Evolutionary conservation across 495 filamentous ascomycete species (phyloP), one percentile per base, ranked within the genome.

Genomic region (Bathelium albidoporum): DNA sequence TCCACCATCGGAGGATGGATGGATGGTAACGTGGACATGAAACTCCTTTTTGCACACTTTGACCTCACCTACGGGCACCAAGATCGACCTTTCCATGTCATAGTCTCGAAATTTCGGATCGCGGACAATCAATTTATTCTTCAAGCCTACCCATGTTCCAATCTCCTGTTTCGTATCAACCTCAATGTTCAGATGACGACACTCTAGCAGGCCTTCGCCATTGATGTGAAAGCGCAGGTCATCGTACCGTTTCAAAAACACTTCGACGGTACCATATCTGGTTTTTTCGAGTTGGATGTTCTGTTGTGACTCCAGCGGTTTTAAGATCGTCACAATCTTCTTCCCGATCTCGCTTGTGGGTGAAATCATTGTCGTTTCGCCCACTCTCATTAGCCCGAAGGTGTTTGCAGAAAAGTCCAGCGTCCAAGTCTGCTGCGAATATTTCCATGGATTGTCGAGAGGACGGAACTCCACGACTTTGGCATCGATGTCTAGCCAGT

Each of bases 401-500:
- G 34, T 39, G 5, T 39, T 39, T 5, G 14, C 34, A 39, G 34
- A 39, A 39, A 39, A 39, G 34, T 39, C 34, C 5, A 39, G 34
- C 14, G 34, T 39, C 75, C 76, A 79, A 32, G 73, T 64, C 1
- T 66, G 2, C 1, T 32, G 28, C 14, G 66, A 69, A 4, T 68
- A 65, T 0, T 55, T 60, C 84, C 83, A 88, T 1, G 76, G 73
- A 24, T 71, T 22, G 0, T 69, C 62, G 1, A 61, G 22, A 1
- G 79, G 76, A 0, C 84, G 74, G 49, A 85, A 83, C 61, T 87
- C 81, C 2, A 88, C 59, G 1, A 63, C 44, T 0, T 70, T 66
- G 0, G 72, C 77, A 3, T 64, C 59, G 3, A 85, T 9, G 55
- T 86, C 72, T 2, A 87, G 68, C 85, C 86, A 89, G 64, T 89